Evolutionary conservation across 73 alveolate species (phyloP).

Genomic region (Paramecium octaurelia): DNA sequence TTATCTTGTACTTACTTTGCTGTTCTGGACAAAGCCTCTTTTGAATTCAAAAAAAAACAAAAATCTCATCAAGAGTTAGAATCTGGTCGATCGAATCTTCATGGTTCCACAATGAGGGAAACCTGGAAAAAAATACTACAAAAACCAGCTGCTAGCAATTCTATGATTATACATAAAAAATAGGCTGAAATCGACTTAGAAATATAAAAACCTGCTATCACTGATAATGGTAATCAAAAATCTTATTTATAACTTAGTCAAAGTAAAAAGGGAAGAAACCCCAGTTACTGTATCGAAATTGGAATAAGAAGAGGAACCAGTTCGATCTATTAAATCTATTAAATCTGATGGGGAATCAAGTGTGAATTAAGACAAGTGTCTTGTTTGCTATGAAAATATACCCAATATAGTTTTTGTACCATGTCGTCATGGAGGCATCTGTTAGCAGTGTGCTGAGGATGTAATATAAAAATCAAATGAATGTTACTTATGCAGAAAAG

Average conservation of each 20-base stretch:
- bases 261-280: not conserved
- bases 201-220: constrained; percentile 4
- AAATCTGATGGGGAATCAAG: constrained; percentile 22
- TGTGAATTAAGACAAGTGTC: not conserved
- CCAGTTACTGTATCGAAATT: not conserved
- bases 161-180: not conserved
- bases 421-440: constrained; percentile 43
- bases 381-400: constrained; percentile 21
- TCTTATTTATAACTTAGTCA: not conserved
- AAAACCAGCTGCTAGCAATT: not conserved
- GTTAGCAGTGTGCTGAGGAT: constrained; percentile 29
- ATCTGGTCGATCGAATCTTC: not conserved
- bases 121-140: not conserved
- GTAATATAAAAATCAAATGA: constrained; percentile 3
- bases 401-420: constrained; percentile 38
- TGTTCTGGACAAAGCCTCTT: constrained; percentile 21
- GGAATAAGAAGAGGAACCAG: not conserved
- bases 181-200: not conserved
- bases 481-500: constrained; percentile 3
- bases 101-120: not conserved
- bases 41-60: not conserved
- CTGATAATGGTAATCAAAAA: not conserved
- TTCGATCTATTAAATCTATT: constrained; percentile 7
- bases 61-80: not conserved
- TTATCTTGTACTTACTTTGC: constrained; percentile 44